Evolutionary conservation across 78 protist genomes (phyloP).

Genomic region (Dictyostelium firmibasis): DNA sequence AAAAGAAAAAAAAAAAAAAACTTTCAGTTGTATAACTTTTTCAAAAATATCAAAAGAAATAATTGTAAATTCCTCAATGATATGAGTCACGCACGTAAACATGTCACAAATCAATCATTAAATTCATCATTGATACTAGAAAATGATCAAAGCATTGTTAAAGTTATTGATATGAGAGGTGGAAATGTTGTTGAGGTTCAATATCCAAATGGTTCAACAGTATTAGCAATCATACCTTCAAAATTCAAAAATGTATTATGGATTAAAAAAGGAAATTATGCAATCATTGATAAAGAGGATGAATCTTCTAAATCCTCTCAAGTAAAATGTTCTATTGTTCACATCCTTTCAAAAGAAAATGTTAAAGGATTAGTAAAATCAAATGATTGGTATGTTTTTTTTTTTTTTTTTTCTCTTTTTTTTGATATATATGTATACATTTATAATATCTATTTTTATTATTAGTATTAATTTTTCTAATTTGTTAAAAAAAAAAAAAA

Average conservation of each 20-base stretch:
- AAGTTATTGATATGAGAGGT: slow-evolving; percentile 58
- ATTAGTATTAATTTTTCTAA: neutral
- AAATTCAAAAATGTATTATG: slow-evolving; percentile 53
- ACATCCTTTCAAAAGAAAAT: slow-evolving; percentile 31
- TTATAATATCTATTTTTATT: neutral
- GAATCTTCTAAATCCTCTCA: neutral
- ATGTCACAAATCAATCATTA: slow-evolving; percentile 47
- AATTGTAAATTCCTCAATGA: neutral
- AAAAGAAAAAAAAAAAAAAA: too few species aligned
- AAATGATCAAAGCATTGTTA: slow-evolving; percentile 27
- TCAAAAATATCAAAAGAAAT: too few species aligned
- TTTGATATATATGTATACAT: neutral
- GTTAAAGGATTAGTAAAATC: slow-evolving; percentile 41
- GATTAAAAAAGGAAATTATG: slow-evolving; percentile 69
- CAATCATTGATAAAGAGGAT: slow-evolving; percentile 61
- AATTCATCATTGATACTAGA: slow-evolving; percentile 7
- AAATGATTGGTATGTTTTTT: slow-evolving; percentile 15
- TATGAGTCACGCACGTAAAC: slow-evolving; percentile 78
- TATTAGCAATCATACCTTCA: slow-evolving; percentile 34
- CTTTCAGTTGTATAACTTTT: too few species aligned
- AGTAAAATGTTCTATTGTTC: slow-evolving; percentile 14
- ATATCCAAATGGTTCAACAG: slow-evolving; percentile 8
- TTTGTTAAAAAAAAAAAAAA: too few species aligned
- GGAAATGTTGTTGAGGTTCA: slow-evolving; percentile 58
- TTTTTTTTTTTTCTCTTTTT: too few species aligned